A percentile compares a stretch with the other conserved stretches of the same genome.
Evolutionary conservation across 495 filamentous ascomycete genomes (phyloP).

Genomic region (Neurospora tetraspora): DNA sequence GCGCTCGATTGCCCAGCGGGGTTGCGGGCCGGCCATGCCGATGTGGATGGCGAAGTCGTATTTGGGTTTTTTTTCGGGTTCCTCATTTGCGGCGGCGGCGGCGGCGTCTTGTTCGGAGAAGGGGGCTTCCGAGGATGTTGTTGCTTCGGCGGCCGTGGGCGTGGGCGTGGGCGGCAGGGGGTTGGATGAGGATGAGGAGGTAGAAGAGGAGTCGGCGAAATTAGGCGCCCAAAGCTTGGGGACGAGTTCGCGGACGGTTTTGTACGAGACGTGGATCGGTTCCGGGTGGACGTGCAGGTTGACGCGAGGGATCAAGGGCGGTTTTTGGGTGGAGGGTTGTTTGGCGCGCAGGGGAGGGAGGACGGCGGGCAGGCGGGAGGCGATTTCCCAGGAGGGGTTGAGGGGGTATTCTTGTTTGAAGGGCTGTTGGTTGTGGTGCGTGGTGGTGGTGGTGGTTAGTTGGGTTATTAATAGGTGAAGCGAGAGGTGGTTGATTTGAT

Average conservation of each 20-base stretch:
- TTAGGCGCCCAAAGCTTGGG: conserved; percentile 43
- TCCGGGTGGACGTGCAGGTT: conserved; percentile 55
- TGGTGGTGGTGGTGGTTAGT: background rate
- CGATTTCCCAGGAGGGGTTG: conserved; percentile 67
- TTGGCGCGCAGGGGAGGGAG: conserved; percentile 39
- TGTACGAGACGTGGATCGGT: conserved; percentile 61
- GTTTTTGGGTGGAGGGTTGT: conserved; percentile 8
- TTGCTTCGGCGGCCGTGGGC: background rate
- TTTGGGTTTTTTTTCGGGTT: conserved; percentile 11
- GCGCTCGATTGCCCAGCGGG: conserved; percentile 60
- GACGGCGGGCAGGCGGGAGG: conserved; percentile 37
- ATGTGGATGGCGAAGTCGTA: conserved; percentile 68
- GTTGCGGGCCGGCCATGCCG: conserved; percentile 65
- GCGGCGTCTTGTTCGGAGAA: conserved; percentile 6
- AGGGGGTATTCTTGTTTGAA: conserved; percentile 53
- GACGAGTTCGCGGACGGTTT: conserved; percentile 48
- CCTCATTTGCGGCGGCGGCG: background rate
- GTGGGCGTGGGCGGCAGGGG: too few relatives aligned
- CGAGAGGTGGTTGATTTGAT: background rate
- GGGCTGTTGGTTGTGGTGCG: conserved; percentile 36
- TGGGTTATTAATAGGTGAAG: background rate
- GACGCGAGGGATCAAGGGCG: conserved; percentile 38
- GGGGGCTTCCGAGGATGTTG: background rate
- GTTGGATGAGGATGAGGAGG: background rate
- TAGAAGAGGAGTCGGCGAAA: background rate